Evolutionary conservation across 768 basidiomycete species (phyloP).

Genomic region (Pleurotus citrinopileatus): DNA sequence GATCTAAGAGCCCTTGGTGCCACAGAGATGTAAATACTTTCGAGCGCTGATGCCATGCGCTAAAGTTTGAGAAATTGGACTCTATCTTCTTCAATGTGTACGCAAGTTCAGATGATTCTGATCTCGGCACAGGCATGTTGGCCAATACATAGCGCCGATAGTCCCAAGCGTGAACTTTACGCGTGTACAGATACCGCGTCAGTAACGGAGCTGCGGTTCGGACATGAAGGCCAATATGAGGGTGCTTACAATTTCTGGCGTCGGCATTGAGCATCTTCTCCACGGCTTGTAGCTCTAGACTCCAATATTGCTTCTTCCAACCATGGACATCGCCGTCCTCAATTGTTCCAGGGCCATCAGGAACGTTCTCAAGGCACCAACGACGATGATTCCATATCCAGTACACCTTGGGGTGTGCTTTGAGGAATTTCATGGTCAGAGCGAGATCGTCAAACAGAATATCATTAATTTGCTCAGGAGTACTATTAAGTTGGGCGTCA

Average conservation of each 20-base stretch:
- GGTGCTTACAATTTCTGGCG: slow-evolving; percentile 81
- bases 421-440: slow-evolving; percentile 79
- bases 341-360: slow-evolving; percentile 58
- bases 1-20: slow-evolving; percentile 52
- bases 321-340: slow-evolving; percentile 42
- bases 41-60: slow-evolving; percentile 97
- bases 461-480: slow-evolving; percentile 57
- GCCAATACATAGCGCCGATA: slow-evolving; percentile 86
- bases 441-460: slow-evolving; percentile 70
- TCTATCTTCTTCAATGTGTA: slow-evolving; percentile 93
- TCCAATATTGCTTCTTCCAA: slow-evolving; percentile 86
- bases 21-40: slow-evolving; percentile 72
- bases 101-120: slow-evolving; percentile 66
- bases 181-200: neutral
- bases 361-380: slow-evolving; percentile 91
- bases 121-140: slow-evolving; percentile 57
- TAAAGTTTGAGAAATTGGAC: slow-evolving; percentile 94
- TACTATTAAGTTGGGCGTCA: slow-evolving; percentile 33
- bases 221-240: no score
- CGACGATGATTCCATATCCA: slow-evolving; percentile 98
- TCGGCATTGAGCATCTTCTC: slow-evolving; percentile 93
- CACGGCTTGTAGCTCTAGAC: slow-evolving; percentile 79
- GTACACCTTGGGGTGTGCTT: slow-evolving; percentile 91
- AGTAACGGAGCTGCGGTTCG: neutral
- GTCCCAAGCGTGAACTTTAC: slow-evolving; percentile 88